Base-by-base conservation (phyloP, 805 yeast species). In the Suhomyces emberorum region DNA sequence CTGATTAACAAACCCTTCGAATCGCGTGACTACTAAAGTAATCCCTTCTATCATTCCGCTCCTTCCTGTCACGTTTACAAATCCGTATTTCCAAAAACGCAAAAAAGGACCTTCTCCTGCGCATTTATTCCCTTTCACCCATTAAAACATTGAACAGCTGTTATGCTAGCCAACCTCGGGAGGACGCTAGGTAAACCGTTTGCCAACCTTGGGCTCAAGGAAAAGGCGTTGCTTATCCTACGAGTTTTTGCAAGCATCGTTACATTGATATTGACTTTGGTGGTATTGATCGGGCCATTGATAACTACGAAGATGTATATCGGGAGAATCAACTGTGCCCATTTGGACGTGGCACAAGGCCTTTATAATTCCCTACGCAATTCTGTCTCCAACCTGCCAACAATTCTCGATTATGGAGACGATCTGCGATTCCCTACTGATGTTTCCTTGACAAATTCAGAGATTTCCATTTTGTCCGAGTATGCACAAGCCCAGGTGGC, bases 271-370 rank as follows among this genome's bases (percentile, higher is more conserved):
- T 42, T 47, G 16, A 39, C 55, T 3, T 34, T 64, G 6, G 42
- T 47, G 7, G 35, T 55, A 5, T 40, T 62, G 28, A 40, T 59
- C 9, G 56, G 62, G 3, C 69, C 70, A 3, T 29, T 51, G 3
- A 19, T 47, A 9, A 36, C 52, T 17, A 35, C 37, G 27, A 23
- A 20, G 5, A 32, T 40, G 10, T 58, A 55, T 43, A 49, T 70
- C 7, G 60, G 65, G 5, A 48, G 67, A 26, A 57, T 79, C 25
- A 70, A 72, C 46, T 76, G 79, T 39, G 65, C 73, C 3, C 79
- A 74, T 44, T 54, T 69, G 5, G 77, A 76, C 41, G 73, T 79
- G 14, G 70, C 79, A 1, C 47, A 57, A 14, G 85, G 84, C 1
- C 53, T 79, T 7, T 78, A 75, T 46, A 52, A 65, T 16, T 61